Evolutionary conservation across 1,284 basidiomycete genomes (phyloP), one percentile per base, ranked within the genome.

Genomic region (Megacollybia platyphylla): DNA sequence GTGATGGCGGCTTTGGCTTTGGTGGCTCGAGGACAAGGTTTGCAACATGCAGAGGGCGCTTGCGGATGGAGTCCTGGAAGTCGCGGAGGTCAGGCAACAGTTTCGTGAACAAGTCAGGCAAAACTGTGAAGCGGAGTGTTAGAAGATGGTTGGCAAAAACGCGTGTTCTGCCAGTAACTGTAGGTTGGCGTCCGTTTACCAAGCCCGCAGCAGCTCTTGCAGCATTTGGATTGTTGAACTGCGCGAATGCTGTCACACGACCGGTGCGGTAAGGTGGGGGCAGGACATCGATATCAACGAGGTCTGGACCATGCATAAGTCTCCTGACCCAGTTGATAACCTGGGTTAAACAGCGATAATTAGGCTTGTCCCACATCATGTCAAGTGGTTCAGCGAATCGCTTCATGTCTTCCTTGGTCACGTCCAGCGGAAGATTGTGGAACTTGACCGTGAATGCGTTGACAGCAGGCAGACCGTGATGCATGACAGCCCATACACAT

Each of bases 381-480:
- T 68, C 71, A 9, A 65, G 62, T 2, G 68, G 62, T 0, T 61
- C 52, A 1, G 68, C 66, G 46, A 75, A 75, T 24, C 60, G 54
- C 28, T 60, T 56, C 48, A 81, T 53, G 6, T 65, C 62, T 17
- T 64, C 57, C 15, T 61, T 53, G 1, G 55, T 61, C 0, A 65
- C 59, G 39, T 65, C 57, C 0, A 67, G 54, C 0, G 79, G 79
- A 4, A 84, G 52, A 4, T 68, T 62, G 2, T 53, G 52, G 51
- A 81, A 72, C 10, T 69, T 70, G 36, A 85, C 71, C 11, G 73
- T 85, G 50, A 67, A 65, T 1, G 55, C 52, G 4, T 71, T 73
- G 4, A 81, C 62, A 2, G 64, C 64, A 1, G 81, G 81, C 1
- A 79, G 47, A 1, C 75, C 78, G 5, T 64, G 56, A 51, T 80